These are phyloP conservation scores for Kwoniella newhampshirensis DNA, from an alignment of 768 basidiomycete species.

Conservation along the genomic window DNA sequence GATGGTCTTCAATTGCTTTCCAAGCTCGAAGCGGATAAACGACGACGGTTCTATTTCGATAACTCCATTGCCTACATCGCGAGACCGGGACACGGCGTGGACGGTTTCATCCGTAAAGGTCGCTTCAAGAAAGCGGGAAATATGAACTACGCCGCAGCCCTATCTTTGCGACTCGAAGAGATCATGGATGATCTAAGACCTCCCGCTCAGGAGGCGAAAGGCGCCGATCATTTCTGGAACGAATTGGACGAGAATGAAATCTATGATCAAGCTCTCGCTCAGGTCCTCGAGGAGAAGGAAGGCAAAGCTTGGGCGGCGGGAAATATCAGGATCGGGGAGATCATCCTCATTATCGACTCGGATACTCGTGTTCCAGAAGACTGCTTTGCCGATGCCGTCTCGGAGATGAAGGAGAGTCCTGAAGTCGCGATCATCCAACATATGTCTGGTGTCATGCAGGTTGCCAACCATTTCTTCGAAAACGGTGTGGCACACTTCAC, in stretches of 20 bases:
- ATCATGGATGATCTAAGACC: constrained; percentile 58
- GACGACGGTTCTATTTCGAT: constrained; percentile 69
- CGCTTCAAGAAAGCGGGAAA: constrained; percentile 80
- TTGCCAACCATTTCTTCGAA: constrained; percentile 84
- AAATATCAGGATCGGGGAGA: constrained; percentile 60
- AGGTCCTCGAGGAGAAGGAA: constrained; percentile 69
- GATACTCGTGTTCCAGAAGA: constrained; percentile 80
- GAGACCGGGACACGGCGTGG: constrained; percentile 68
- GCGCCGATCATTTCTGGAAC: constrained; percentile 61
- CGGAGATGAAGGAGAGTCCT: constrained; percentile 73
- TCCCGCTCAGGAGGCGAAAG: constrained; percentile 53
- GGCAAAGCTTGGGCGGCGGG: constrained; percentile 71
- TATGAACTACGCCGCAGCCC: constrained; percentile 77
- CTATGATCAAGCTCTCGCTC: constrained; percentile 68
- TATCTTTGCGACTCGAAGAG: constrained; percentile 65
- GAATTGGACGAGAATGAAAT: constrained; percentile 67
- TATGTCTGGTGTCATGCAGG: constrained; percentile 87
- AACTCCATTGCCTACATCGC: constrained; percentile 80
- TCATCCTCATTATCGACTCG: constrained; percentile 79
- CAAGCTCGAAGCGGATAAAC: constrained; percentile 64
- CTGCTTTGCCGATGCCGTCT: constrained; percentile 82
- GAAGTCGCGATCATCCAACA: constrained; percentile 89
- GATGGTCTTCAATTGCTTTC: constrained; percentile 73
- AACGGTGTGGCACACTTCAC: constrained; percentile 88
- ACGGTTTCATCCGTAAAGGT: constrained; percentile 76